Percentiles rank a stretch among this genome's conserved stretches.
phyloP scores from a whole-genome alignment of 1,284 basidiomycete species.

The Trichosporon ovoides region DNA sequence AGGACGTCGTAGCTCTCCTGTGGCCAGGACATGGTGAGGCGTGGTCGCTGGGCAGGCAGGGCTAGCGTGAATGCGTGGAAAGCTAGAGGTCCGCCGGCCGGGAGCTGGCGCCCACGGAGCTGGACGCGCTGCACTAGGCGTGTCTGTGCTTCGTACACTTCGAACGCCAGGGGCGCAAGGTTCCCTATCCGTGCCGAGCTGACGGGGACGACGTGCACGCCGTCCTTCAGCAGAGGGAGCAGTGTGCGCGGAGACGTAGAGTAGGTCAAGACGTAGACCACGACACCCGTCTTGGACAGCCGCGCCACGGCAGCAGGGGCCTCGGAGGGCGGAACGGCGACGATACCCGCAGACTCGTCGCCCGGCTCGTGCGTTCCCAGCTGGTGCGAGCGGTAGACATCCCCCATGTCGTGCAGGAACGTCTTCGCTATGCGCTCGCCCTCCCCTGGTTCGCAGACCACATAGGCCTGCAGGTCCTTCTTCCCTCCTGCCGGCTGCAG shows the following conservation, averaged over 20 bases:
- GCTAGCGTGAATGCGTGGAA: slow-evolving; percentile 38
- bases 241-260: not conserved
- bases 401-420: slow-evolving; percentile 22
- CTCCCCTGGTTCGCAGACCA: slow-evolving; percentile 20
- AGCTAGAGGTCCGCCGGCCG: slow-evolving; percentile 16
- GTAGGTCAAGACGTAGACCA: slow-evolving; percentile 16
- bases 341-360: slow-evolving; percentile 6
- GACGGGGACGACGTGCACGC: slow-evolving; percentile 10
- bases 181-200: slow-evolving; percentile 8
- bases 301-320: slow-evolving; percentile 1
- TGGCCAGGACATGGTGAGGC: slow-evolving; percentile 38
- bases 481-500: slow-evolving; percentile 36
- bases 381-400: slow-evolving; percentile 19
- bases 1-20: slow-evolving; percentile 39
- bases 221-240: slow-evolving; percentile 3
- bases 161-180: slow-evolving; percentile 26
- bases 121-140: slow-evolving; percentile 22
- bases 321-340: not conserved
- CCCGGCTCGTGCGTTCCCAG: slow-evolving; percentile 10
- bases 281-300: not conserved
- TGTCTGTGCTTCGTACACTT: slow-evolving; percentile 33
- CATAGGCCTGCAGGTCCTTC: slow-evolving; percentile 31
- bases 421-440: slow-evolving; percentile 12
- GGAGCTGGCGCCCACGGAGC: slow-evolving; percentile 19
- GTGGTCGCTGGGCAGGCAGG: slow-evolving; percentile 18